These are phyloP conservation scores for Asparagopsis taxiformis DNA, from an alignment of 31 red algal species.

Conservation along the genomic window DNA sequence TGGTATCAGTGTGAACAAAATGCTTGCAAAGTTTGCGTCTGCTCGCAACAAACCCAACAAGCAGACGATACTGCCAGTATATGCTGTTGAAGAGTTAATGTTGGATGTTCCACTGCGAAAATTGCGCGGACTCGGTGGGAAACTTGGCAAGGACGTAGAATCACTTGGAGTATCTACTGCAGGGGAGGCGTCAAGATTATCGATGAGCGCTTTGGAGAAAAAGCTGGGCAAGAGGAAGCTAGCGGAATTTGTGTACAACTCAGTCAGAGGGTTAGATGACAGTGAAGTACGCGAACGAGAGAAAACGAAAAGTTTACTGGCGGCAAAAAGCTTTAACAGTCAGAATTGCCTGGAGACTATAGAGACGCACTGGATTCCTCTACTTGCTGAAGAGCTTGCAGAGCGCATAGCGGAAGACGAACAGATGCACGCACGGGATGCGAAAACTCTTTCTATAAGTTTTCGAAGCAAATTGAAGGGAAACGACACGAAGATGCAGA, in stretches of 20 bases:
- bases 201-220: constrained; percentile 28
- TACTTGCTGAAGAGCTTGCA: constrained; percentile 65
- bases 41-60: constrained; percentile 80
- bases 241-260: constrained; percentile 63
- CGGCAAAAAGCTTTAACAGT: constrained; percentile 38
- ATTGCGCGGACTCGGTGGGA: constrained; percentile 79
- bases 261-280: constrained; percentile 64
- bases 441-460: constrained; percentile 47
- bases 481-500: constrained; percentile 4
- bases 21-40: constrained; percentile 84
- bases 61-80: constrained; percentile 71
- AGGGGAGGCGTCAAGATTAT: constrained; percentile 19
- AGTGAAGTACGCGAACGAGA: constrained; percentile 50
- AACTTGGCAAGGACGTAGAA: constrained; percentile 61
- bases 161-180: constrained; percentile 46
- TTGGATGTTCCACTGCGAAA: constrained; percentile 42
- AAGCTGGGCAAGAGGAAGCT: constrained; percentile 32
- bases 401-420: constrained; percentile 47
- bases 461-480: constrained; percentile 33
- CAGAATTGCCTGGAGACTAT: constrained; percentile 13
- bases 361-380: constrained; percentile 47
- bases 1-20: constrained; percentile 77
- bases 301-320: constrained; percentile 46
- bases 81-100: constrained; percentile 48
- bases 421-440: constrained; percentile 31